Conservation (phyloP, 768 basidiomycete genomes). For the Lentinula aciculospora region DNA sequence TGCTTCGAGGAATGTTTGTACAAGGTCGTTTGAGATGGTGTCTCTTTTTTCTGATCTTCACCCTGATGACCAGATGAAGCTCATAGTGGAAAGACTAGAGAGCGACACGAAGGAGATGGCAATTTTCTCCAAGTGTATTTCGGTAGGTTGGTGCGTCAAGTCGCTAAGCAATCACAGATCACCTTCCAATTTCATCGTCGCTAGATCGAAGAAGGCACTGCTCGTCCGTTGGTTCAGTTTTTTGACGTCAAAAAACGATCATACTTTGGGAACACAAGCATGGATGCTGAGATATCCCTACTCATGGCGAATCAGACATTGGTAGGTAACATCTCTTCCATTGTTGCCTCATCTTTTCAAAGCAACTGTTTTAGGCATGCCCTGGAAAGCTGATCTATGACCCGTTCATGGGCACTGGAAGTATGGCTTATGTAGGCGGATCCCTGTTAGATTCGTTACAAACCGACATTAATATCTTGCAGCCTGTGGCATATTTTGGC, state of each 20-base stretch:
- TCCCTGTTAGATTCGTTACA: neutral
- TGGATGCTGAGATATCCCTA: conserved; percentile 94
- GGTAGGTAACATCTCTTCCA: conserved; percentile 32
- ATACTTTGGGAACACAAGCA: conserved; percentile 95
- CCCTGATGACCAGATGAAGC: conserved; percentile 36
- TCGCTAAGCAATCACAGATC: neutral
- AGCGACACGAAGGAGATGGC: conserved; percentile 57
- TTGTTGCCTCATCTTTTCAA: neutral
- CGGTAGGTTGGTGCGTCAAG: conserved; percentile 58
- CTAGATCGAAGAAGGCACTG: conserved; percentile 58
- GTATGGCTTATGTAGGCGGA: conserved; percentile 73
- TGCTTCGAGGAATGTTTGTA: conserved; percentile 88
- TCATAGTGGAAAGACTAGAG: conserved; percentile 37
- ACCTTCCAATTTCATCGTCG: conserved; percentile 14
- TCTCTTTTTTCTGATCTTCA: conserved; percentile 17
- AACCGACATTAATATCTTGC: conserved; percentile 1
- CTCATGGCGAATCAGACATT: conserved; percentile 96
- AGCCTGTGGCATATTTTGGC: conserved; percentile 89
- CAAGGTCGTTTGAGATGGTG: neutral
- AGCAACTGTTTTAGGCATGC: conserved; percentile 50
- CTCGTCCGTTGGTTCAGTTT: conserved; percentile 57
- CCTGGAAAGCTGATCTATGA: conserved; percentile 93
- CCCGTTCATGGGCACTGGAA: conserved; percentile 92
- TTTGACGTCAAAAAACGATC: conserved; percentile 88
- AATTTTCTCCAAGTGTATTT: conserved; percentile 70